Percentiles rank a stretch among this genome's conserved stretches.
Evolutionary conservation across 495 filamentous ascomycete species (phyloP).

Genomic region (Penicillium manginii): DNA sequence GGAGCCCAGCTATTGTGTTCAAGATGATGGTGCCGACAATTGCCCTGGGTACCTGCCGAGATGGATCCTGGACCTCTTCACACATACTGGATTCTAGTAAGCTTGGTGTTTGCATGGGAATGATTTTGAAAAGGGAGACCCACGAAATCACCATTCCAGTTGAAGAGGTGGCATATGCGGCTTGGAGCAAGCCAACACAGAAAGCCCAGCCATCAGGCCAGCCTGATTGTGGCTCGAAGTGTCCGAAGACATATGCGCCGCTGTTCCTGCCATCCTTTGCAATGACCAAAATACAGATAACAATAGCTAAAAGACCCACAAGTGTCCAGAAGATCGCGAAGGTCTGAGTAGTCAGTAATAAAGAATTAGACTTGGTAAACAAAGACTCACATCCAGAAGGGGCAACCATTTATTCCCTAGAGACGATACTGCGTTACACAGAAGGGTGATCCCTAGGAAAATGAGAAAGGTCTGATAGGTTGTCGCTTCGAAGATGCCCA

Average conservation of each 20-base stretch:
- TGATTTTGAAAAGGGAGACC: slow-evolving; percentile 6
- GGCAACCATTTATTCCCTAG: slow-evolving; percentile 29
- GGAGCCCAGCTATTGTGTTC: slow-evolving; percentile 63
- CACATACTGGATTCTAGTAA: slow-evolving; percentile 49
- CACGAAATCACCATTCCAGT: slow-evolving; percentile 46
- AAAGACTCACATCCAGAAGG: slow-evolving; percentile 52
- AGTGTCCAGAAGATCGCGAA: slow-evolving; percentile 64
- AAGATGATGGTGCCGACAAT: slow-evolving; percentile 67
- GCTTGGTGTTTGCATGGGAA: neutral
- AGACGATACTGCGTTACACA: slow-evolving; percentile 31
- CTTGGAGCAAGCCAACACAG: slow-evolving; percentile 59
- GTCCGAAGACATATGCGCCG: slow-evolving; percentile 57
- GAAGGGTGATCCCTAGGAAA: slow-evolving; percentile 58
- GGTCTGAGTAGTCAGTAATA: slow-evolving; percentile 49
- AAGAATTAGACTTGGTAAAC: slow-evolving; percentile 26
- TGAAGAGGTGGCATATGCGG: slow-evolving; percentile 56
- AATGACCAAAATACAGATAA: slow-evolving; percentile 58
- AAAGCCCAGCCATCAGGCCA: slow-evolving; percentile 63
- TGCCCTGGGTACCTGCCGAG: slow-evolving; percentile 62
- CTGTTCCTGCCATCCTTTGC: slow-evolving; percentile 46
- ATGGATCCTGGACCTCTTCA: slow-evolving; percentile 64
- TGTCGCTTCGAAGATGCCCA: slow-evolving; percentile 21
- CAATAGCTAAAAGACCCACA: slow-evolving; percentile 55
- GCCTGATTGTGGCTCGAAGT: slow-evolving; percentile 56
- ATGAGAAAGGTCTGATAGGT: slow-evolving; percentile 55